phyloP scores from a whole-genome alignment of 805 yeast species.

The Debaryomyces tyrocola region DNA sequence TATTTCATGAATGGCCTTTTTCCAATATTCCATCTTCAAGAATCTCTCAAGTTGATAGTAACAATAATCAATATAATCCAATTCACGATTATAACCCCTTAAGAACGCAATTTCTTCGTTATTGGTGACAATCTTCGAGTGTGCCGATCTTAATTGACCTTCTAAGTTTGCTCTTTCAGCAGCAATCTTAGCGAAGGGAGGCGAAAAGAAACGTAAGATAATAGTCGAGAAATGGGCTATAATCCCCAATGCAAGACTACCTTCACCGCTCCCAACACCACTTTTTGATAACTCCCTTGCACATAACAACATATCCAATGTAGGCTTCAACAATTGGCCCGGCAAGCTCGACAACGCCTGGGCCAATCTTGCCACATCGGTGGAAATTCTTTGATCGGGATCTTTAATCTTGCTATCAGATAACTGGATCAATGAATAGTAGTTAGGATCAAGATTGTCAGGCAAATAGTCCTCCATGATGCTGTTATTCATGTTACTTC shows the following conservation, averaged over 20 bases:
- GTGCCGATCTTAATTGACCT: conserved; percentile 80
- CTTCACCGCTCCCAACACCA: conserved; percentile 74
- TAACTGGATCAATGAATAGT: conserved; percentile 69
- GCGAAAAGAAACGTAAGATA: conserved; percentile 72
- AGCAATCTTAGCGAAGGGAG: conserved; percentile 83
- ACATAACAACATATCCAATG: conserved; percentile 74
- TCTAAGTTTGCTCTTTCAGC: conserved; percentile 76
- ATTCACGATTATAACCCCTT: conserved; percentile 78
- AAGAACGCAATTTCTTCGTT: conserved; percentile 86
- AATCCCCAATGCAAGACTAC: conserved; percentile 73
- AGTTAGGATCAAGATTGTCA: conserved; percentile 63
- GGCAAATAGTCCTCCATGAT: conserved; percentile 74
- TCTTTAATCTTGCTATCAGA: conserved; percentile 55
- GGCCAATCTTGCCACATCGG: conserved; percentile 75
- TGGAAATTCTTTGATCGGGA: conserved; percentile 81
- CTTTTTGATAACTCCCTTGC: conserved; percentile 70
- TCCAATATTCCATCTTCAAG: conserved; percentile 70
- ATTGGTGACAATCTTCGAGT: conserved; percentile 75
- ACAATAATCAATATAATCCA: conserved; percentile 71
- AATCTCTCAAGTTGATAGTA: conserved; percentile 82
- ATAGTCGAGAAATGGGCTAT: conserved; percentile 80
- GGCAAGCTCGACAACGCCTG: conserved; percentile 71
- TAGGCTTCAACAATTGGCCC: conserved; percentile 80
- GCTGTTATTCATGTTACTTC: conserved; percentile 62
- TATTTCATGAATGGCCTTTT: conserved; percentile 76